phyloP scores from a whole-genome alignment of 805 yeast genomes.

The Candida argentea region DNA sequence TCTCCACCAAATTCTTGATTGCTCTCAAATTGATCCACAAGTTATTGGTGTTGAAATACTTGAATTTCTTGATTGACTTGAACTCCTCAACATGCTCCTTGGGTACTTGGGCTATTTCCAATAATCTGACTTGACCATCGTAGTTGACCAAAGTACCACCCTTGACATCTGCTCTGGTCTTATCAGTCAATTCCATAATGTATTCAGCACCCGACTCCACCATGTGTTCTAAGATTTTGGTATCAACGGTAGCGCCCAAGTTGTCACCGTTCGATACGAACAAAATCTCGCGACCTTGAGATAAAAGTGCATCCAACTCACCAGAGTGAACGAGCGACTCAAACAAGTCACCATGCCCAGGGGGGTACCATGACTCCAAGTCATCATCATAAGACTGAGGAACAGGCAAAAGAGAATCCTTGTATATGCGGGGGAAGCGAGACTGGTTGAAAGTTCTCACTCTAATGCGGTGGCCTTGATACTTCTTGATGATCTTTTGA shows the following conservation, averaged over 20 bases:
- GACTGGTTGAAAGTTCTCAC: conserved; percentile 96
- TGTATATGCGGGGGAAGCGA: conserved; percentile 90
- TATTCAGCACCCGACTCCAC: conserved; percentile 85
- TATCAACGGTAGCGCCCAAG: conserved; percentile 95
- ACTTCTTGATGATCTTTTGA: conserved; percentile 88
- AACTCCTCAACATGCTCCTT: conserved; percentile 97
- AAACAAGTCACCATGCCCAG: conserved; percentile 98
- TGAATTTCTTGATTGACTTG: conserved; percentile 95
- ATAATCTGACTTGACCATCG: conserved; percentile 86
- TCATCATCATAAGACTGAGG: conserved; percentile 67
- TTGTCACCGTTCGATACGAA: conserved; percentile 98
- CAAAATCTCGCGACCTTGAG: conserved; percentile 88
- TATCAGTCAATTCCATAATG: conserved; percentile 97
- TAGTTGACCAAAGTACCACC: conserved; percentile 98
- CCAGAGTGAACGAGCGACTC: conserved; percentile 87
- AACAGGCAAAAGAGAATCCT: conserved; percentile 93
- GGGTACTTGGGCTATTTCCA: conserved; percentile 98
- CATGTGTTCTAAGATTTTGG: conserved; percentile 87
- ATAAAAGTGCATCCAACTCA: conserved; percentile 78
- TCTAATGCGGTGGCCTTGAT: conserved; percentile 91
- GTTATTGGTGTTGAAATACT: conserved; percentile 96
- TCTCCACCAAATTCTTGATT: conserved; percentile 82
- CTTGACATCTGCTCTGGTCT: conserved; percentile 98
- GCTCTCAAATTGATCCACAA: conserved; percentile 96
- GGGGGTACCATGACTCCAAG: conserved; percentile 93